Evolutionary conservation across 768 basidiomycete species (phyloP), one percentile per base, ranked within the genome.

Genomic region (Dacryopinax spathularia): DNA sequence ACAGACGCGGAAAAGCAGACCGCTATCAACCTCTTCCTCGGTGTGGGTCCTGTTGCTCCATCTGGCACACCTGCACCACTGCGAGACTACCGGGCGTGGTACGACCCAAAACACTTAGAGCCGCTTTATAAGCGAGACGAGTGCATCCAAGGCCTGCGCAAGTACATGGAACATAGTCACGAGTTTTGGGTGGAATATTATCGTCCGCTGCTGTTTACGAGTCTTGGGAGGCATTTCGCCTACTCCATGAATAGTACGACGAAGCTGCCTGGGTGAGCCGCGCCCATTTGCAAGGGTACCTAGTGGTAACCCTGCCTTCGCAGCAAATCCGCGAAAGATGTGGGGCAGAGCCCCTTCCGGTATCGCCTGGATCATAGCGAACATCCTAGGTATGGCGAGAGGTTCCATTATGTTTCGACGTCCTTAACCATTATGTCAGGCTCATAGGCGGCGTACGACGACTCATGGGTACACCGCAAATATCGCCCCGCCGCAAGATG

Each of bases 11-110:
- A 97, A 75, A 98, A 97, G 73, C 96, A 99, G 75, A 81, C 88
- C 9, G 94, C 95, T 5, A 99, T 97, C 72, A 93, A 99, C 74
- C 81, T 97, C n/a, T 98, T 98, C 74, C 84, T 98, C 2, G 90
- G 93, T 35, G 81, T 91, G 2, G 64, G 36, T 65, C 69, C 20
- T 22, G 61, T 68, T 4, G 62, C 64, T 34, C 29, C 64, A 16
- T 61, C 64, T 0, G 78, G 78, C 34, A 72, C 75, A 1, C 76
- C 80, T 1, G 78, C 79, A 1, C 78, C 81, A 1, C 81, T 89
- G 0, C 81, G 85, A 0, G 85, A 86, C 10, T 97, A 98, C 72
- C 84, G 82, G 68, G 79, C 87, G 60, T 97, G 95, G 95, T 97
- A 82, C 74, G 78, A 85, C 43, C 78, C 82, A n/a, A 78, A 82